Base-by-base conservation (phyloP, 805 yeast genomes). In the Yarrowia osloensis region DNA sequence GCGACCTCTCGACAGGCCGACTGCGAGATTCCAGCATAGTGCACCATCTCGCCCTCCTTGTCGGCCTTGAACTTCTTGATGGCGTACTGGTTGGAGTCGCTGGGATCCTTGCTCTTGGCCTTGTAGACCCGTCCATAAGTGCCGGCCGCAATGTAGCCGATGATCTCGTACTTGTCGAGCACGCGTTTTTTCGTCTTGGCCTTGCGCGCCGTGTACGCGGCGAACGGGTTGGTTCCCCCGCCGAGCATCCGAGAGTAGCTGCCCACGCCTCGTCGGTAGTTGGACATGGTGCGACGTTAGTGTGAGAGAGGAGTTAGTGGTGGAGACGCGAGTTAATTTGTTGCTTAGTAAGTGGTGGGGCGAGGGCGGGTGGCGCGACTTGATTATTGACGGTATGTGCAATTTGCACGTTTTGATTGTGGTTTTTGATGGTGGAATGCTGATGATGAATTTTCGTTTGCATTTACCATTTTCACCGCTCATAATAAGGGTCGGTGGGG, bases 131-230 rank as follows among this genome's bases (percentile, higher is more conserved):
- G 85, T 68, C 99, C 99, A 77, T 95, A 95, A 0, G 99, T 95
- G 44, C 99, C 99, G 0, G 99, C 97, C 0, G 99, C 99, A 68
- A 95, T 95, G 77, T 95, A 95, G 0, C 99, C 99, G 19, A 92
- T 78, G 68, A 95, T 88, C 69, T 89, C 93, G 77, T 93, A 95
- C 72, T 88, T 89, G 65, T 88, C 88, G n/a, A 91, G 78, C 3
- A 95, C 97, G 2, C 90, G 86, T 12, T 46, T 29, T 13, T 46
- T 61, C 11, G 66, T 44, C 11, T 61, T 61, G 33, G 66, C 42
- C 31, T 61, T 61, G 33, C 66, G 66, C 13, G 66, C 66, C 7
- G 26, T 24, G 33, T 61, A 61, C 15, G 66, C 66, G 33, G 54
- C 54, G 22, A 61, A 61, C 44, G 66, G 66, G 12, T 61, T 61